Conservation (phyloP, 169 alveolate species). For the Toxoplasma gondii region DNA sequence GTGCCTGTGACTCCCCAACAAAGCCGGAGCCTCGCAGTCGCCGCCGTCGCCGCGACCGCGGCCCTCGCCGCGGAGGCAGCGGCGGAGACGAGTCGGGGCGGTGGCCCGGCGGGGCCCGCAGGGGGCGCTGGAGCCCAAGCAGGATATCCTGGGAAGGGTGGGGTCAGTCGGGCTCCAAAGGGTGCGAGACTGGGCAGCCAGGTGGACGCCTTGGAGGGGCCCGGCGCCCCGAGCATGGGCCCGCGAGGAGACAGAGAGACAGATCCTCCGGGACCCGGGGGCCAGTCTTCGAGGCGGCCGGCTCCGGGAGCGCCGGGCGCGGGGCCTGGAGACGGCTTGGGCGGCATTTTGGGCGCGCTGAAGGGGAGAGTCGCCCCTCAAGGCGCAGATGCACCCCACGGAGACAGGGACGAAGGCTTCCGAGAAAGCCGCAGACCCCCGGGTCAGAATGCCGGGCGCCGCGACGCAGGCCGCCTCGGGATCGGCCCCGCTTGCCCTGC, state of each 20-base stretch:
- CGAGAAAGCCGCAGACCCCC: not conserved
- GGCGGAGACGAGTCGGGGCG: not conserved
- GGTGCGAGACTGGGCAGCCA: not conserved
- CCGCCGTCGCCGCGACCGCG: slow-evolving; percentile 16
- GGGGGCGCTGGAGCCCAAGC: not conserved
- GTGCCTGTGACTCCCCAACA: not conserved
- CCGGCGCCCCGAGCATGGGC: not conserved
- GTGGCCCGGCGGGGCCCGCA: not conserved
- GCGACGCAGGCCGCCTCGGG: not conserved
- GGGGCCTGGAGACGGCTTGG: not conserved
- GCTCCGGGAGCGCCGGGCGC: not conserved
- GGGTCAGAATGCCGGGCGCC: not conserved
- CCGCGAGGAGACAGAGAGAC: not conserved
- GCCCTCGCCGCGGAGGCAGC: slow-evolving; percentile 15
- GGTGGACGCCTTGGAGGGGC: not conserved
- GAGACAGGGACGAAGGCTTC: not conserved
- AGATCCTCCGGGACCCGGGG: not conserved
- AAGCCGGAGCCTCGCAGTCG: not conserved
- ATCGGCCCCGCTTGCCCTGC: not conserved
- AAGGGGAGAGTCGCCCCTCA: not conserved
- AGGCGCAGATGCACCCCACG: not conserved
- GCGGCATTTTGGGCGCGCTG: not conserved
- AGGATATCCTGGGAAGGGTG: not conserved
- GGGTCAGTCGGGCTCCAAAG: not conserved
- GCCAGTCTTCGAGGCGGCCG: not conserved